Conservation (phyloP, 495 filamentous ascomycete genomes). For the Xylaria cubensis region DNA sequence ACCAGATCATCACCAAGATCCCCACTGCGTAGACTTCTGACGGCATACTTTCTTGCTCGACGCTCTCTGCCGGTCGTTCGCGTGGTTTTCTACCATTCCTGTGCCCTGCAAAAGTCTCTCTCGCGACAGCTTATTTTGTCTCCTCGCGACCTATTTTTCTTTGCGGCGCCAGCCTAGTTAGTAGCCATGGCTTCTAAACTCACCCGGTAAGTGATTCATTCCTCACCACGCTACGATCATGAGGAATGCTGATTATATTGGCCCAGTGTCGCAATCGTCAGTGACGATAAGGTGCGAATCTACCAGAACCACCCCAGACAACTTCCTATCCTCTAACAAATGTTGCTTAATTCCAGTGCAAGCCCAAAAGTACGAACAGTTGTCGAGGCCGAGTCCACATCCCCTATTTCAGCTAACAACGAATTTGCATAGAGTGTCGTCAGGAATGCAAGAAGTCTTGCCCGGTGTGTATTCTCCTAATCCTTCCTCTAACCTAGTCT, state of each 20-base stretch:
- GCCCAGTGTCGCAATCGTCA: conserved; percentile 93
- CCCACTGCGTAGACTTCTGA: conserved; percentile 12
- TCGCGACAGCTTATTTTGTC: conserved; percentile 2
- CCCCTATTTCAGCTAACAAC: conserved; percentile 15
- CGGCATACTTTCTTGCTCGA: not conserved
- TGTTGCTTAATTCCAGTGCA: conserved; percentile 70
- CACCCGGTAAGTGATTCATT: conserved; percentile 40
- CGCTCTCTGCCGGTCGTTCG: not conserved
- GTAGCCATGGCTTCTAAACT: conserved; percentile 48
- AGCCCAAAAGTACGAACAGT: conserved; percentile 72
- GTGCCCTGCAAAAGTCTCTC: not conserved
- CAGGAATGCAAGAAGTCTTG: conserved; percentile 99
- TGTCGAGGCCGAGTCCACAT: conserved; percentile 41
- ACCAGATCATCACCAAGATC: conserved; percentile 21
- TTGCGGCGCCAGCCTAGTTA: conserved; percentile 22
- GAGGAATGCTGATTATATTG: conserved; percentile 28
- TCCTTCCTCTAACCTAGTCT: not conserved
- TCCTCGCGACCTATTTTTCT: not conserved
- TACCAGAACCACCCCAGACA: not conserved
- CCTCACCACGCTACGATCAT: conserved; percentile 8
- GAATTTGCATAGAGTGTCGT: conserved; percentile 74
- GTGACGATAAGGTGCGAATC: conserved; percentile 84
- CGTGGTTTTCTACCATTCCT: not conserved
- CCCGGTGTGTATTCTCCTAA: conserved; percentile 57
- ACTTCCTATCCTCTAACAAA: conserved; percentile 3